phyloP scores from a whole-genome alignment of 202 grass and related monocot genomes.

The Zoysia matrella region DNA sequence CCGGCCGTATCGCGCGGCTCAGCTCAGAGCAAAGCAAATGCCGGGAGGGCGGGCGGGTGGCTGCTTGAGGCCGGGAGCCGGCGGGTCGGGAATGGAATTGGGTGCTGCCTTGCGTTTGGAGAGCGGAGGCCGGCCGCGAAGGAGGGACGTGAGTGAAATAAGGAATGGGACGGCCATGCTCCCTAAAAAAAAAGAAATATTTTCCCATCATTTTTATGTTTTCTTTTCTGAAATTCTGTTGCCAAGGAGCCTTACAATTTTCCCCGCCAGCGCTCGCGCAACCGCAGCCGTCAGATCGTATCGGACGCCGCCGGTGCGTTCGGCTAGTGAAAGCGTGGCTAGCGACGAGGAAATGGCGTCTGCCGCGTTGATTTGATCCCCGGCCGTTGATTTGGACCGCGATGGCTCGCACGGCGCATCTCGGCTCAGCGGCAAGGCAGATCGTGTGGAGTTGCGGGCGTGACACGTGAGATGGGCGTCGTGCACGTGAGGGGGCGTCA shows the following conservation, averaged over 20 bases:
- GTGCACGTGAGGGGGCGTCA: slow-evolving; percentile 32
- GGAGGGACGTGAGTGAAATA: too few relatives aligned
- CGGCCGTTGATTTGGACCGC: slow-evolving; percentile 27
- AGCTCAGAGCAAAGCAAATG: slow-evolving; percentile 20
- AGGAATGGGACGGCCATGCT: too few relatives aligned
- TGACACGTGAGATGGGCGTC: slow-evolving; percentile 52
- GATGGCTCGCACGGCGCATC: not conserved
- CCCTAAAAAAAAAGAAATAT: too few relatives aligned
- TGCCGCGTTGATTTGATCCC: too few relatives aligned
- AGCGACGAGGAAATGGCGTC: not conserved
- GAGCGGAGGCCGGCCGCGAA: too few relatives aligned
- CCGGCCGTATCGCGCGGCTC: not conserved
- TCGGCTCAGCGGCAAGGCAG: not conserved
- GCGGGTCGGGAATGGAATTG: slow-evolving; percentile 24
- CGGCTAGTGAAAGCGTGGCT: not conserved
- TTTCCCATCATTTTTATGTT: too few relatives aligned
- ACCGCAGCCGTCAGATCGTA: too few relatives aligned
- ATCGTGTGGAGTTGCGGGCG: not conserved
- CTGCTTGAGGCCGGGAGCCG: not conserved
- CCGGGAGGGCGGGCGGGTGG: not conserved
- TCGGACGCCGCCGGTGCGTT: too few relatives aligned
- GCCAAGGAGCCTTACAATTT: too few relatives aligned
- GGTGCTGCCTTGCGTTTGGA: too few relatives aligned
- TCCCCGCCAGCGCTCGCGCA: too few relatives aligned
- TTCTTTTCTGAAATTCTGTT: too few relatives aligned